Conservation (phyloP, 805 yeast genomes). For the Hanseniaspora nectarophila region DNA sequence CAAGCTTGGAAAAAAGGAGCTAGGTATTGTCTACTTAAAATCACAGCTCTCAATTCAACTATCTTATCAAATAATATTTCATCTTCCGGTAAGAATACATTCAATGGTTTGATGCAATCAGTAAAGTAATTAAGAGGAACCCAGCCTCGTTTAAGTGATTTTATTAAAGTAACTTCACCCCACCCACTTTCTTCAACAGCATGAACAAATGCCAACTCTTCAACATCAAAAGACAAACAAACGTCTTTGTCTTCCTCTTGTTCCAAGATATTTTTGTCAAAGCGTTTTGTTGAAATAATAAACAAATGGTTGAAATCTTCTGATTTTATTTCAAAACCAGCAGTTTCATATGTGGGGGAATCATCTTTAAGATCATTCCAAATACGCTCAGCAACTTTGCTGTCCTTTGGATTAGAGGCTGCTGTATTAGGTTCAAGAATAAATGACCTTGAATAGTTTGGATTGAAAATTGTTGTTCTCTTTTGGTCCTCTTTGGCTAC, state of each 20-base stretch:
- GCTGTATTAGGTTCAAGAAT: not conserved
- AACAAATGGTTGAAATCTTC: slow-evolving; percentile 44
- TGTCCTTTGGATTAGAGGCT: not conserved
- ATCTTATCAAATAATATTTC: slow-evolving; percentile 12
- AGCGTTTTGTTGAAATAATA: slow-evolving; percentile 46
- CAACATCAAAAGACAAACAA: slow-evolving; percentile 58
- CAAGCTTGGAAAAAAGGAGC: slow-evolving; percentile 46
- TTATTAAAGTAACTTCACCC: slow-evolving; percentile 71
- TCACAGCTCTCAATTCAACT: slow-evolving; percentile 18
- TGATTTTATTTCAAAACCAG: slow-evolving; percentile 23
- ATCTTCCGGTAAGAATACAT: slow-evolving; percentile 7
- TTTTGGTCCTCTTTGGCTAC: slow-evolving; percentile 1
- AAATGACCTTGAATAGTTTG: not conserved
- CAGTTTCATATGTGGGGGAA: slow-evolving; percentile 16
- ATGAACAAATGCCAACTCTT: slow-evolving; percentile 66
- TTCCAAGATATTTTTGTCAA: slow-evolving; percentile 47
- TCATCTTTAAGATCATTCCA: not conserved
- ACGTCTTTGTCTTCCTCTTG: slow-evolving; percentile 56
- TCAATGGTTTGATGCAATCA: slow-evolving; percentile 29
- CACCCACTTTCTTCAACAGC: slow-evolving; percentile 72
- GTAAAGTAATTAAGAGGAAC: slow-evolving; percentile 73
- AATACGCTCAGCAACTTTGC: not conserved
- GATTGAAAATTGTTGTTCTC: slow-evolving; percentile 1
- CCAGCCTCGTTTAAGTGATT: slow-evolving; percentile 62
- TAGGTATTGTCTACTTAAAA: slow-evolving; percentile 39